These are phyloP conservation scores for Aphanomyces stellatus DNA, from an alignment of 352 stramenopile species.

Conservation along the genomic window DNA sequence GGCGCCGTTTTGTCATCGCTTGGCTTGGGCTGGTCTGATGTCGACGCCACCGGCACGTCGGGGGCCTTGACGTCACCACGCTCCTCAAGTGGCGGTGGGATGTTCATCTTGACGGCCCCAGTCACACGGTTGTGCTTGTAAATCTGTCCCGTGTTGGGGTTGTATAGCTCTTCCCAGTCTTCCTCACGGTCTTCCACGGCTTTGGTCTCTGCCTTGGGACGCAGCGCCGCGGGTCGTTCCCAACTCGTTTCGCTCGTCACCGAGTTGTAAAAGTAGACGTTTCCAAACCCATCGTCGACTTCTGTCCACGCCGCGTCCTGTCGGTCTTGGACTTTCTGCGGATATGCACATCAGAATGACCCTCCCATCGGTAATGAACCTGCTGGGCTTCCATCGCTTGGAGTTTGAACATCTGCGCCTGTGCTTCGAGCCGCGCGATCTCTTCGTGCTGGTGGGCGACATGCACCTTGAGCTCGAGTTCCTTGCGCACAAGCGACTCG, in stretches of 20 bases:
- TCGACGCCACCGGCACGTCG: no score
- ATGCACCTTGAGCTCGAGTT: neutral
- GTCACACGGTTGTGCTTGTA: slow-evolving; percentile 18
- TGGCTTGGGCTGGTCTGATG: no score
- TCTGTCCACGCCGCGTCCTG: neutral
- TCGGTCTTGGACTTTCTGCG: neutral
- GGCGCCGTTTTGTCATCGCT: no score
- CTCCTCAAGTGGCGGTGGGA: no score
- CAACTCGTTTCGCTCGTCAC: slow-evolving; percentile 9
- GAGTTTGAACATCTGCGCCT: neutral
- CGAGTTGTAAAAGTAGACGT: slow-evolving; percentile 12
- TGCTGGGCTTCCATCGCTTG: neutral
- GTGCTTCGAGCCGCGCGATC: neutral
- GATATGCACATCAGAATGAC: neutral
- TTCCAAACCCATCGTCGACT: slow-evolving; percentile 8
- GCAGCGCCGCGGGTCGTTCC: neutral
- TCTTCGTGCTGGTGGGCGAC: slow-evolving; percentile 9
- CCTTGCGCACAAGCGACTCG: neutral
- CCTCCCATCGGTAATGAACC: neutral
- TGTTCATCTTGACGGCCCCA: slow-evolving; percentile 11
- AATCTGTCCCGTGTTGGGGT: slow-evolving; percentile 16
- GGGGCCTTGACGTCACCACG: no score
- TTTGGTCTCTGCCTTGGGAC: neutral
- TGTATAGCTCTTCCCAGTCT: slow-evolving; percentile 21
- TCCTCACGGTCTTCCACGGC: slow-evolving; percentile 1